Conservation (phyloP, 1,284 basidiomycete species). For the Sanghuangporus weigelae region DNA sequence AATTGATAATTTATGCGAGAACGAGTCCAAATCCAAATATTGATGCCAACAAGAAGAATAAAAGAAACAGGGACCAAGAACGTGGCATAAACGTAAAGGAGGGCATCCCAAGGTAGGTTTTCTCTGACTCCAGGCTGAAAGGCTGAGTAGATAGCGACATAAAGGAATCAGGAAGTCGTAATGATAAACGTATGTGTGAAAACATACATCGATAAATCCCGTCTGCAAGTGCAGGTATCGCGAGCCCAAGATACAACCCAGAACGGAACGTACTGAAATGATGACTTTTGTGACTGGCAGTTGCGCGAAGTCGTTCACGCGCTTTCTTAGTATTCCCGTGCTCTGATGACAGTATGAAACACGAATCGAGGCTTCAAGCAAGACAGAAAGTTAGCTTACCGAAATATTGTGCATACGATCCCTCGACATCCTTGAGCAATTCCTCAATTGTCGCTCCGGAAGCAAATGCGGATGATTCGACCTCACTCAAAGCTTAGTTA, state of each 20-base stretch:
- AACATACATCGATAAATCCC: slow-evolving; percentile 67
- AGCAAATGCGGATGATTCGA: slow-evolving; percentile 58
- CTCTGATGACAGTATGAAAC: slow-evolving; percentile 38
- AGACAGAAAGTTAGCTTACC: slow-evolving; percentile 40
- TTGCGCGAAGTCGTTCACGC: slow-evolving; percentile 58
- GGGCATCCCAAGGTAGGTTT: slow-evolving; percentile 65
- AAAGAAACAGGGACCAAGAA: slow-evolving; percentile 77
- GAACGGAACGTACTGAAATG: slow-evolving; percentile 75
- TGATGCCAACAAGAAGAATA: slow-evolving; percentile 73
- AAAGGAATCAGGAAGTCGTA: not conserved
- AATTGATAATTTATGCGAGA: slow-evolving; percentile 86
- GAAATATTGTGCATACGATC: slow-evolving; percentile 68
- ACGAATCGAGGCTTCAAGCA: not conserved
- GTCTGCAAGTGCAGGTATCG: slow-evolving; percentile 66
- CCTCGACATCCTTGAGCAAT: slow-evolving; percentile 73
- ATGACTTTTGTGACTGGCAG: slow-evolving; percentile 54
- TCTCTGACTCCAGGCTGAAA: slow-evolving; percentile 53
- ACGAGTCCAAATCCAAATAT: slow-evolving; percentile 73
- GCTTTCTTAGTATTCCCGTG: slow-evolving; percentile 83
- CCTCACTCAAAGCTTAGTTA: slow-evolving; percentile 32
- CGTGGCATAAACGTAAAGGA: slow-evolving; percentile 80
- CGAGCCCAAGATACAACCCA: slow-evolving; percentile 74
- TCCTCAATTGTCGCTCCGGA: slow-evolving; percentile 56
- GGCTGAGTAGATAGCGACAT: slow-evolving; percentile 35
- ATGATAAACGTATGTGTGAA: slow-evolving; percentile 2